Conservation (phyloP, 768 basidiomycete genomes). For the Trametes punicea region DNA sequence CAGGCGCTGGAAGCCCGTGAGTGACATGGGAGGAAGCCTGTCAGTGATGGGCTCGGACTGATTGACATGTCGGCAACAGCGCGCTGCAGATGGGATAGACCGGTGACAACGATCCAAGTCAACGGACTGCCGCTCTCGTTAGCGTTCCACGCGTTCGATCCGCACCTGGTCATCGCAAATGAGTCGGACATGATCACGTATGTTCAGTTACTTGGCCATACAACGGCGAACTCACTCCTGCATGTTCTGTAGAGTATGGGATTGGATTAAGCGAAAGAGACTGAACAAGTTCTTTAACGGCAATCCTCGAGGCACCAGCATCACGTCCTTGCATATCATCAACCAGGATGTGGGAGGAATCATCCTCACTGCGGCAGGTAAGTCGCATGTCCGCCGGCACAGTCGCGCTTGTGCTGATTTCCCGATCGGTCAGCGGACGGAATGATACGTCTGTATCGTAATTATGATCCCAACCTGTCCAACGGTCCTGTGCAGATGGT, state of each 20-base stretch:
- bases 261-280: conserved; percentile 82
- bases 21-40: conserved; percentile 23
- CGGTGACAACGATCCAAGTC: conserved; percentile 62
- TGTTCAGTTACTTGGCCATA: conserved; percentile 17
- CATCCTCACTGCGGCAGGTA: conserved; percentile 83
- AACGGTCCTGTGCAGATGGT: conserved; percentile 83
- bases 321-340: conserved; percentile 88
- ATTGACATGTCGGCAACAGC: conserved; percentile 38
- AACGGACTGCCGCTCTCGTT: conserved; percentile 65
- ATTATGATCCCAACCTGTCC: conserved; percentile 78
- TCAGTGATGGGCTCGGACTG: not conserved
- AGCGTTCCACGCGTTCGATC: conserved; percentile 90
- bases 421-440: conserved; percentile 68
- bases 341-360: conserved; percentile 95
- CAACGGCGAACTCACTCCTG: not conserved
- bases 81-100: conserved; percentile 65
- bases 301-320: conserved; percentile 74
- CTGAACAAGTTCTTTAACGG: conserved; percentile 87
- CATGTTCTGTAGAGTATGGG: conserved; percentile 68
- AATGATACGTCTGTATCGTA: conserved; percentile 85
- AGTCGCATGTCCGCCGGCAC: conserved; percentile 25
- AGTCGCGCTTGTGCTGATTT: not conserved
- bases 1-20: conserved; percentile 76
- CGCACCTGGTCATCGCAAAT: conserved; percentile 82
- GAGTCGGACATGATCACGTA: conserved; percentile 85